These are phyloP conservation scores for Cryptosporidium tyzzeri DNA, from an alignment of 169 alveolate species.

Conservation along the genomic window DNA sequence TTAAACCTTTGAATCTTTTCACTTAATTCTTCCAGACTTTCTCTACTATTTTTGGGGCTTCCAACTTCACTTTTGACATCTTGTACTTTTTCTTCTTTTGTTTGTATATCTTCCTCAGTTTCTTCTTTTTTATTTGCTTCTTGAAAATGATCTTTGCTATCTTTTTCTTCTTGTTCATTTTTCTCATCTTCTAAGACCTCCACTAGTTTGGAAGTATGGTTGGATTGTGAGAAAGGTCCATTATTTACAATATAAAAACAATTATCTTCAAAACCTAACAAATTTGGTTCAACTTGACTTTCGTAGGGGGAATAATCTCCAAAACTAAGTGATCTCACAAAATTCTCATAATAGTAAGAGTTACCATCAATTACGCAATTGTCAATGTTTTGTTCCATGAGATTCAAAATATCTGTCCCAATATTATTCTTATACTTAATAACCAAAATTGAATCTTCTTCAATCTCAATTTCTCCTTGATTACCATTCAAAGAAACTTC, in stretches of 20 bases:
- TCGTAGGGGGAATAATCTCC: not conserved
- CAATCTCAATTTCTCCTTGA: slow-evolving; percentile 62
- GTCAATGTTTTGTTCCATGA: slow-evolving; percentile 42
- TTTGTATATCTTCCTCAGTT: not conserved
- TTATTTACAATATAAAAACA: not conserved
- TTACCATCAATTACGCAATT: slow-evolving; percentile 60
- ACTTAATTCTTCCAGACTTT: slow-evolving; percentile 4
- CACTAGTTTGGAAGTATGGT: not conserved
- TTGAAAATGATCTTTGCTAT: not conserved
- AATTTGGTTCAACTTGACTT: not conserved
- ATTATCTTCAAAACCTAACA: not conserved
- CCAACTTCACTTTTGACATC: not conserved
- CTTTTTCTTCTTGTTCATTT: not conserved
- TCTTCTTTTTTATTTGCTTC: not conserved
- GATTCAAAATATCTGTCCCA: slow-evolving; percentile 16
- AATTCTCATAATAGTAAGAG: slow-evolving; percentile 34
- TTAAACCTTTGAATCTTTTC: slow-evolving; percentile 54
- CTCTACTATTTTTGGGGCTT: not conserved
- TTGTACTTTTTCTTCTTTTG: not conserved
- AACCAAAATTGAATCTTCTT: slow-evolving; percentile 41
- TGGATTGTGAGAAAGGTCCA: not conserved
- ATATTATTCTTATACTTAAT: slow-evolving; percentile 34
- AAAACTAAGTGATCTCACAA: slow-evolving; percentile 33
- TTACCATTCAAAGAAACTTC: not conserved
- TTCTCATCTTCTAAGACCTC: not conserved